Evolutionary conservation across 2,329 filamentous ascomycete genomes (phyloP).

Genomic region (Colletotrichum sp.): DNA sequence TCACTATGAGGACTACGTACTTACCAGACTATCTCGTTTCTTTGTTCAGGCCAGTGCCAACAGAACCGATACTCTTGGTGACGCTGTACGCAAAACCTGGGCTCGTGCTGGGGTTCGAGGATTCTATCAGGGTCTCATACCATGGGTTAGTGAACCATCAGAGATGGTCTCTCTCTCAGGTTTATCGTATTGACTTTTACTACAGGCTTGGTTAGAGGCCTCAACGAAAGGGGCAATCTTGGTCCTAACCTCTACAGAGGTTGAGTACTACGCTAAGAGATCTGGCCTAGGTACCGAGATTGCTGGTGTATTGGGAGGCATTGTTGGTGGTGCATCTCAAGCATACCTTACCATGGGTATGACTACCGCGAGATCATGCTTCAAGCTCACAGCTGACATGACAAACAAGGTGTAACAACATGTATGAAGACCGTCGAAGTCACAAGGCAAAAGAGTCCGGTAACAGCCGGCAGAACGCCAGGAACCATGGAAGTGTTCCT

Average conservation of each 20-base stretch:
- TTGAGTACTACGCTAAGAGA: not conserved
- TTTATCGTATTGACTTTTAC: fast-evolving
- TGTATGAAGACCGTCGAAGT: slow-evolving; percentile 22
- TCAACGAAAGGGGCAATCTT: slow-evolving; percentile 6
- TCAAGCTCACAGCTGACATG: not conserved
- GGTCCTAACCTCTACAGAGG: not conserved
- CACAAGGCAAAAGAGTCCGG: not conserved
- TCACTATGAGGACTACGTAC: not conserved
- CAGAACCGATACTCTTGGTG: not conserved
- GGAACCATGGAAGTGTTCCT: slow-evolving; percentile 16
- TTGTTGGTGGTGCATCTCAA: slow-evolving; percentile 18
- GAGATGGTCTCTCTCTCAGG: not conserved
- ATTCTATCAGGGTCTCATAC: slow-evolving; percentile 22
- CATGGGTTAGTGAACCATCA: not conserved
- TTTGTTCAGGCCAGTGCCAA: not conserved
- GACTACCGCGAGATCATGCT: not conserved
- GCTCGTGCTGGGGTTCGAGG: slow-evolving; percentile 2
- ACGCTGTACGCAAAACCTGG: slow-evolving; percentile 15
- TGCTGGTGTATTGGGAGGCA: slow-evolving; percentile 13
- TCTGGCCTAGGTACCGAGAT: not conserved
- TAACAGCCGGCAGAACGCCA: not conserved
- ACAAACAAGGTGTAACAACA: slow-evolving; percentile 4
- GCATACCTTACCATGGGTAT: slow-evolving; percentile 20
- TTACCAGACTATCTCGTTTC: not conserved
- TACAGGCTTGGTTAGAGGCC: slow-evolving; percentile 13